Conservation (phyloP, 805 yeast genomes). For the Soucietia sequanensis region DNA sequence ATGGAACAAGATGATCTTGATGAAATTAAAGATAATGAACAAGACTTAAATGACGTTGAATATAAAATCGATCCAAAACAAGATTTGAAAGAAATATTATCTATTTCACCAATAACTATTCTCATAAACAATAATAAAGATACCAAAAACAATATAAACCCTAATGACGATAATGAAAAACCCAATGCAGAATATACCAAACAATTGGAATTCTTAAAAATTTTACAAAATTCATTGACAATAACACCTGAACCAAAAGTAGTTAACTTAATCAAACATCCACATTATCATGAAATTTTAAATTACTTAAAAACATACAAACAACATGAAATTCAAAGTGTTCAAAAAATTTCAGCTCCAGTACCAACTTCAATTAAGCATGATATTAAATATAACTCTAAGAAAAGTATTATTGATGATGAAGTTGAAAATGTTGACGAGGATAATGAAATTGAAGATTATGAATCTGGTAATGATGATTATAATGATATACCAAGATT, state of each 20-base stretch:
- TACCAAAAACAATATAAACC: no score
- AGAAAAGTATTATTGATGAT: not conserved
- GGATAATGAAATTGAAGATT: constrained; percentile 7
- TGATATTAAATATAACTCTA: not conserved
- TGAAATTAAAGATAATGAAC: constrained; percentile 1
- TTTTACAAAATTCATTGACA: constrained; percentile 18
- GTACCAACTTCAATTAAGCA: not conserved
- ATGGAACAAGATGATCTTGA: not conserved
- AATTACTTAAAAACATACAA: constrained; percentile 21
- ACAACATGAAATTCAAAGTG: constrained; percentile 5
- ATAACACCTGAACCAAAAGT: constrained; percentile 34
- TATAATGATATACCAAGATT: constrained; percentile 27
- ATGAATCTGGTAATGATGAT: constrained; percentile 8
- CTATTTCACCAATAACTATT: constrained; percentile 26
- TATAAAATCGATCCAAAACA: constrained; percentile 12
- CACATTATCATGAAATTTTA: constrained; percentile 22
- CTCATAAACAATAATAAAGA: no score
- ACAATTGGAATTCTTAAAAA: constrained; percentile 15
- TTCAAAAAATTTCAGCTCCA: not conserved
- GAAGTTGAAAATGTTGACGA: constrained; percentile 1
- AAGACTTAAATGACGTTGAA: no score
- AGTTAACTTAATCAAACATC: constrained; percentile 31
- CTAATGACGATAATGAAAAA: constrained; percentile 3
- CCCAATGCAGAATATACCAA: constrained; percentile 1
- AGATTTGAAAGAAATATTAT: constrained; percentile 33